A percentile compares a stretch with the other conserved stretches of the same genome.
These are phyloP conservation scores for Cyclaneusma minus DNA, from an alignment of 2,329 filamentous ascomycete genomes.

Conservation along the genomic window DNA sequence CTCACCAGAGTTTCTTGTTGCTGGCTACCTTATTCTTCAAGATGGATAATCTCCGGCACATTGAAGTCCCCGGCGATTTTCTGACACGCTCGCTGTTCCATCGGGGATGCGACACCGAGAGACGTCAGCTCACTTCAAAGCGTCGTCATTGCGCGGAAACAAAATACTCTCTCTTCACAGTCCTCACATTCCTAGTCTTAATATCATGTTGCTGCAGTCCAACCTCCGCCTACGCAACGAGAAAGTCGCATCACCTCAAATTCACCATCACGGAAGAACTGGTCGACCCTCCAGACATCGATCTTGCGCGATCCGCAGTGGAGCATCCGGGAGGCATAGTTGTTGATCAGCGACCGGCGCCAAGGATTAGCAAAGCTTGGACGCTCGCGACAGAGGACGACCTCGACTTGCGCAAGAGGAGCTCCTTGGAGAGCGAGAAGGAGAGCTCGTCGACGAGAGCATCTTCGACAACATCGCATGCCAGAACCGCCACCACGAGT, in stretches of 20 bases:
- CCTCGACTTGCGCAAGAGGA: not conserved
- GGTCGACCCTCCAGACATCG: slow-evolving; percentile 9
- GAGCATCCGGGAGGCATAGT: slow-evolving; percentile 14
- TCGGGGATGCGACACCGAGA: slow-evolving; percentile 4
- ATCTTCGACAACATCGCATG: too few relatives aligned
- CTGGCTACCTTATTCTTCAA: slow-evolving; percentile 1
- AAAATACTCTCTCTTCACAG: slow-evolving; percentile 3
- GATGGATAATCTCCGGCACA: slow-evolving; percentile 1
- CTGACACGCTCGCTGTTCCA: slow-evolving; percentile 9
- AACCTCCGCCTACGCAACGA: slow-evolving; percentile 7
- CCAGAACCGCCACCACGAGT: not conserved
- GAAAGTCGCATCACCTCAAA: too few relatives aligned
- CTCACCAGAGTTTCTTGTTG: too few relatives aligned
- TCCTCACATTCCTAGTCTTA: slow-evolving; percentile 9
- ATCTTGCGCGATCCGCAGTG: slow-evolving; percentile 1
- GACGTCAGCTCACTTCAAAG: slow-evolving; percentile 1
- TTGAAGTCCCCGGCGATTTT: slow-evolving; percentile 1
- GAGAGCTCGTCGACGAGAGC: not conserved
- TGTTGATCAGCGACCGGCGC: slow-evolving; percentile 14
- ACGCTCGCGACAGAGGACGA: slow-evolving; percentile 5
- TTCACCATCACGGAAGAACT: slow-evolving; percentile 11
- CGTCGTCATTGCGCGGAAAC: slow-evolving; percentile 6
- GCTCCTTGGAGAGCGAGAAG: not conserved
- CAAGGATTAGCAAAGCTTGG: slow-evolving; percentile 3
- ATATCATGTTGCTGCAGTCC: slow-evolving; percentile 11